Evolutionary conservation across 2,329 filamentous ascomycete species (phyloP), one percentile per base, ranked within the genome.

Genomic region (Verticillium zaregamsianum): DNA sequence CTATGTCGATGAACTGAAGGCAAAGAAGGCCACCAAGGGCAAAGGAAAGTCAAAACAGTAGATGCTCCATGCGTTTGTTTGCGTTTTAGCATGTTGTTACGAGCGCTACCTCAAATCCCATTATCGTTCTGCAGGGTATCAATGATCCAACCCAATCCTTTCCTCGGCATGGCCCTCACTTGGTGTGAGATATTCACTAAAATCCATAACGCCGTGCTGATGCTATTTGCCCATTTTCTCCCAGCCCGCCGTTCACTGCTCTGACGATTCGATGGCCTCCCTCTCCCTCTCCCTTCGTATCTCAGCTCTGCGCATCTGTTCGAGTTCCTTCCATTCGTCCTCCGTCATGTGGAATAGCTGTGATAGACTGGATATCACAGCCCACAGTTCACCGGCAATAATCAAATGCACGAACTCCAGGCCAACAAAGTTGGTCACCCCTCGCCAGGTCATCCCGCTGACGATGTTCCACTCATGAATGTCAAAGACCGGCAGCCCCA

Each of bases 1-100:
- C 58, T 87, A 87, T 68, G 79, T 93, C 32, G 88, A 93, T 61
- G 77, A 81, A 66, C 77, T 82, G 65, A 85, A 84, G 70, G 81
- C 80, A 1, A 74, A 78, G 45, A 73, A 72, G 66, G 67, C 58
- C 17, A 66, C 65, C 45, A 63, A 63, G 55, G 63, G 61, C 0
- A 66, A 66, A 25, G 58, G 58, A 1, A 66, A 63, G n/a, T 54
- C 55, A 17, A 60, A 28, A 45, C 54, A 55, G 15, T 64, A 55
- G 14, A 28, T 17, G 14, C 4, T 17, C 17, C 20, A 8, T 17
- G 20, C 5, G 9, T 55, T 25, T 32, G 54, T 11, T 14, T 32
- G 54, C 15, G n/a, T 32, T 55, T 32, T 25, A 8, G 17, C 11
- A 17, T 55, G 15, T 33, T n/a, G 15, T n/a, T 25, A 20, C 54